A percentile compares a stretch with the other conserved stretches of the same genome.
These are phyloP conservation scores for Aspergillus sparsus DNA, from an alignment of 495 filamentous ascomycete genomes.

Conservation along the genomic window DNA sequence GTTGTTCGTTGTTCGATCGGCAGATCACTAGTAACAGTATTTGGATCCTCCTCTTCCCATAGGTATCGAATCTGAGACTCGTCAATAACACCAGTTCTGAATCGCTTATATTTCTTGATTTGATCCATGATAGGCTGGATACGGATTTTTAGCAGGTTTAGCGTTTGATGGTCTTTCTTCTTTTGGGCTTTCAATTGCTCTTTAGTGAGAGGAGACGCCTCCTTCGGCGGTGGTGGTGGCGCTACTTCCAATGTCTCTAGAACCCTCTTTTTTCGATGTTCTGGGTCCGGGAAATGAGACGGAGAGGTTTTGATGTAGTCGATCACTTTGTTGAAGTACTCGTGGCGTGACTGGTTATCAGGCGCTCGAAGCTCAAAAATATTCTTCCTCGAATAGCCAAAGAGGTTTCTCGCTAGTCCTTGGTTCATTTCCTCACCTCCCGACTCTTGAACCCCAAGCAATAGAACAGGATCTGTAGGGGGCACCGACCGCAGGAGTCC, in stretches of 20 bases:
- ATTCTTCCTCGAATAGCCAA: constrained; percentile 81
- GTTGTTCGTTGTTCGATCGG: constrained; percentile 55
- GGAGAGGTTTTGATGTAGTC: constrained; percentile 75
- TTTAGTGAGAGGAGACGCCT: constrained; percentile 57
- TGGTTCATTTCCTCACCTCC: constrained; percentile 56
- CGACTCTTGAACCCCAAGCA: constrained; percentile 78
- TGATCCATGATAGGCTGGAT: constrained; percentile 95
- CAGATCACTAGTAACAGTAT: constrained; percentile 75
- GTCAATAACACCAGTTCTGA: constrained; percentile 76
- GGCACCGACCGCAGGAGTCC: constrained; percentile 75
- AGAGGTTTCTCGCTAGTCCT: constrained; percentile 71
- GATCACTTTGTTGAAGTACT: constrained; percentile 75
- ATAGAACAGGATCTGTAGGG: constrained; percentile 82
- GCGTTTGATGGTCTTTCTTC: constrained; percentile 71
- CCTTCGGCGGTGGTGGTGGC: constrained; percentile 65
- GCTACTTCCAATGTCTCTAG: constrained; percentile 76
- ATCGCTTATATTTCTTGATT: constrained; percentile 83
- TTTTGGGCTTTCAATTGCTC: constrained; percentile 79
- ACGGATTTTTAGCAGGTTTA: constrained; percentile 82
- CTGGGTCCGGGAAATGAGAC: constrained; percentile 79
- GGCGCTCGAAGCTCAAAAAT: constrained; percentile 68
- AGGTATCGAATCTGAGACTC: constrained; percentile 73
- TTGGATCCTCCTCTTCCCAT: constrained; percentile 79
- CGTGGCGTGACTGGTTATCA: constrained; percentile 59
- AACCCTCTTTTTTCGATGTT: constrained; percentile 80